Percentiles rank a stretch among this genome's conserved stretches.
Evolutionary conservation across 768 basidiomycete species (phyloP).

Genomic region (Phylloporus scabripes): DNA sequence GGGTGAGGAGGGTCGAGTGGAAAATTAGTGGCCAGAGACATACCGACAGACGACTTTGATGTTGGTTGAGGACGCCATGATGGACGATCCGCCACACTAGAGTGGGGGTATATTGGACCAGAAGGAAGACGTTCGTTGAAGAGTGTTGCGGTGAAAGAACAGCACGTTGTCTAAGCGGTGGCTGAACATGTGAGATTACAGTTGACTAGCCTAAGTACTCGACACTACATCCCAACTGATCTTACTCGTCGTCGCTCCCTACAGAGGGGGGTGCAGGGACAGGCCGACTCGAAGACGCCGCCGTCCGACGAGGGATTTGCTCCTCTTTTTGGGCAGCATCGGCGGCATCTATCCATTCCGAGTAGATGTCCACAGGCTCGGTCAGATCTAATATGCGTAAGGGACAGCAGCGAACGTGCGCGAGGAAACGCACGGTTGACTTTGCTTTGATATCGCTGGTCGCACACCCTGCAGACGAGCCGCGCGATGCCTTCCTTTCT

Average conservation of each 20-base stretch:
- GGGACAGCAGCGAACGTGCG: neutral
- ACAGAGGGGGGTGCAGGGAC: conserved; percentile 32
- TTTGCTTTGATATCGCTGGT: conserved; percentile 84
- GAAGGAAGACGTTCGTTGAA: conserved; percentile 7
- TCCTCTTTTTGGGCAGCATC: conserved; percentile 73
- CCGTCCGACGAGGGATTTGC: conserved; percentile 45
- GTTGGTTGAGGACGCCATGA: conserved; percentile 74
- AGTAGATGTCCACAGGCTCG: conserved; percentile 85
- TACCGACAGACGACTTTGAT: conserved; percentile 99
- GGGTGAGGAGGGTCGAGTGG: conserved; percentile 3
- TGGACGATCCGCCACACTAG: conserved; percentile 28
- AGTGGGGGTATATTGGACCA: conserved; percentile 15
- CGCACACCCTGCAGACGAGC: conserved; percentile 78
- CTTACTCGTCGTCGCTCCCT: conserved; percentile 49
- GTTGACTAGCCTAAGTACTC: neutral
- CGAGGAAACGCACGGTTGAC: conserved; percentile 61
- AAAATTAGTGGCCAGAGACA: conserved; percentile 29
- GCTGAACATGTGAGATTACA: conserved; percentile 21
- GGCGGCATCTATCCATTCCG: conserved; percentile 88
- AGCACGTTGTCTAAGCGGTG: conserved; percentile 22
- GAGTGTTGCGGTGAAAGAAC: conserved; percentile 20
- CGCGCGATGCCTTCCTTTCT: conserved; percentile 80
- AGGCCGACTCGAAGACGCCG: conserved; percentile 45
- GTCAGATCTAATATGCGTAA: conserved; percentile 62
- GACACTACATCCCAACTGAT: neutral